Percentiles rank a stretch among this genome's conserved stretches.
phyloP scores from a whole-genome alignment of 331 rosid species.

The Malus hybrid region DNA sequence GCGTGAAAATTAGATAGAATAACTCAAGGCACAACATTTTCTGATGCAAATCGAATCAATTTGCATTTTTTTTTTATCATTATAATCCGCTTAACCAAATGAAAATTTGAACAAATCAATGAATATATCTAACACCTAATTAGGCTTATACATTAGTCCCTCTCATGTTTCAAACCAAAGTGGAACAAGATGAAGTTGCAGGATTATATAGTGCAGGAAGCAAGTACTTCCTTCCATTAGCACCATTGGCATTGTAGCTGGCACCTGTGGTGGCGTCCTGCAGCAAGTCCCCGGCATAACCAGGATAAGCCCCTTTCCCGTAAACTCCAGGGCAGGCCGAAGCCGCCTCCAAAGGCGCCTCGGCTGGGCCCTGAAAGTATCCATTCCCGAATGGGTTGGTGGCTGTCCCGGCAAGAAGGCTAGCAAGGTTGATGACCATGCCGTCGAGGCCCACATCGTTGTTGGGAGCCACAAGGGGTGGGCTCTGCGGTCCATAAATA shows the following conservation, averaged over 20 bases:
- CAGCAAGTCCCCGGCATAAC: constrained; percentile 56
- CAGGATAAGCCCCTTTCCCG: constrained; percentile 72
- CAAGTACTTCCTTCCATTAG: constrained; percentile 52
- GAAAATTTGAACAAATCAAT: constrained; percentile 6
- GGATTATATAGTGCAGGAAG: constrained; percentile 67
- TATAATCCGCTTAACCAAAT: not conserved
- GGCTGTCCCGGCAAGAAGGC: constrained; percentile 52
- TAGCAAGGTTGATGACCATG: constrained; percentile 59
- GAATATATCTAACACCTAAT: constrained; percentile 6
- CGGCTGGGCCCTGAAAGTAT: constrained; percentile 68
- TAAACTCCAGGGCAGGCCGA: constrained; percentile 68
- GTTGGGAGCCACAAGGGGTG: constrained; percentile 56
- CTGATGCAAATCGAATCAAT: constrained; percentile 3
- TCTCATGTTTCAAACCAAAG: constrained; percentile 20
- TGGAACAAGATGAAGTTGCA: constrained; percentile 41
- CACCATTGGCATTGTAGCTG: constrained; percentile 66
- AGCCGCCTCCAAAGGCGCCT: constrained; percentile 63
- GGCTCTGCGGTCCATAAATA: constrained; percentile 50
- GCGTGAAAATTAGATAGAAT: not conserved
- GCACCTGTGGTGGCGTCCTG: constrained; percentile 46
- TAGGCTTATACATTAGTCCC: not conserved
- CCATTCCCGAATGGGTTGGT: constrained; percentile 80
- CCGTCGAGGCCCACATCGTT: constrained; percentile 78
- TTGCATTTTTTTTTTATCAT: not conserved
- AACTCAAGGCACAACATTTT: not conserved